Base-by-base conservation (phyloP, 371 early-diverging fungal genomes). In the Saksenaea vasiformis region DNA sequence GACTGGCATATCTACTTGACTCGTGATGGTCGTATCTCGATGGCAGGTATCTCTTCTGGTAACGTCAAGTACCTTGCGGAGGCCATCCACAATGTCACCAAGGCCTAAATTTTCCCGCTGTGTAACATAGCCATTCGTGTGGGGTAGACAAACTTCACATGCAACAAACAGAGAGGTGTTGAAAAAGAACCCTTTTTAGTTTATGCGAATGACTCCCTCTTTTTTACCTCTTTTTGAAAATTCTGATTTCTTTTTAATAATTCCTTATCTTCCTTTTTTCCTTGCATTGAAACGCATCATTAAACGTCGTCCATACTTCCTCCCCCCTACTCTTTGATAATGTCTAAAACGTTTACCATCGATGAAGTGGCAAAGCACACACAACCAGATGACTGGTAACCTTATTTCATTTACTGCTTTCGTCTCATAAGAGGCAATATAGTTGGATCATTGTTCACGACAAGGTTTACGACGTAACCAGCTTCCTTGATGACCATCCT, bases 11-110 rank as follows among this genome's bases (percentile, higher is more conserved):
- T 98, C 56, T 98, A 98, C 87, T 82, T 98, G 65, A 97, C 98
- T 58, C 86, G 88, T 67, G 97, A 98, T 72, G 99, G 99, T 39
- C 94, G 99, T 76, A 96, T 98, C 73, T 96, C 96, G 28, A 93
- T 98, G 78, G 96, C 99, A 60, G 99, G 99, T 73, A 91, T 98
- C 79, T 90, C 92, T 35, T 89, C 88, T 73, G 78, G 83, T 65
- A 98, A 98, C 80, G 98, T 97, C 83, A 86, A 91, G 76, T 95
- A 97, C 80, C 88, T 98, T 56, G 98, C 98, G 58, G 88, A 96
- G 79, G 93, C 95, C 54, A 96, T 98, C 67, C 95, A 97, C 79
- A 90, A 90, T 65, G 97, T 98, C 63, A 96, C 97, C 84, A 92
- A 91, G 64, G 70, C 69, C 57, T 76, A 72, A 67, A 28, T 39